These are phyloP conservation scores for Adansonia rubrostipa DNA, from an alignment of 441 rosid genomes.

Conservation along the genomic window DNA sequence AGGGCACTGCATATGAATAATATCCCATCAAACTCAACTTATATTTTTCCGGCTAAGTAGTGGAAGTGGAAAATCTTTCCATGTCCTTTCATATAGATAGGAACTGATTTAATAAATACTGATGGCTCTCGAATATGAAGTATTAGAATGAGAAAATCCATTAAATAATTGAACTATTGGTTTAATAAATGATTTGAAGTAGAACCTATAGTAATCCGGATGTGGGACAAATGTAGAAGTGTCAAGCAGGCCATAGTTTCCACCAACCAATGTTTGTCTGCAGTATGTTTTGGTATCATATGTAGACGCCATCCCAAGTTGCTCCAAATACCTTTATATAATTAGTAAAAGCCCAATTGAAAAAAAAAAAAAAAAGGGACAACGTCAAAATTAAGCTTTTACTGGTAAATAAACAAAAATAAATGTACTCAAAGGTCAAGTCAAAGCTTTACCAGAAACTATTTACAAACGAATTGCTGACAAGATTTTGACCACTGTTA, in stretches of 20 bases:
- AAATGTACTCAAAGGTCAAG: background rate
- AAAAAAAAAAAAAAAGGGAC: too few relatives aligned
- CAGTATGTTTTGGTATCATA: constrained; percentile 86
- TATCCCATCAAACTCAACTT: too few relatives aligned
- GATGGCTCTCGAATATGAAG: too few relatives aligned
- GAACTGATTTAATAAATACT: too few relatives aligned
- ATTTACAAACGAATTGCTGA: constrained; percentile 81
- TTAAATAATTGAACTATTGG: background rate
- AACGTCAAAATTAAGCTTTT: background rate
- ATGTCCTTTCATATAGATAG: too few relatives aligned
- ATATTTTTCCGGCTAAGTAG: too few relatives aligned
- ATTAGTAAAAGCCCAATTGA: background rate
- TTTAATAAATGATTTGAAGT: background rate
- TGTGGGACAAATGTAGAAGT: constrained; percentile 75
- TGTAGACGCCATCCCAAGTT: constrained; percentile 78
- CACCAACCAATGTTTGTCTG: constrained; percentile 88
- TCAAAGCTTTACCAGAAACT: constrained; percentile 75
- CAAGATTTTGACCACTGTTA: constrained; percentile 82
- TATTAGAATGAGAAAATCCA: too few relatives aligned
- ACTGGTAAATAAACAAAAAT: background rate
- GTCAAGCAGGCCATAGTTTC: constrained; percentile 89
- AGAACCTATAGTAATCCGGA: constrained; percentile 91
- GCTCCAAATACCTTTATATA: constrained; percentile 80
- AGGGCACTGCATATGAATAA: constrained; percentile 62
- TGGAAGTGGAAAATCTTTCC: too few relatives aligned